Conservation (phyloP, 1,139 yeast species). For the Suzukiozyma palmioleophila region DNA sequence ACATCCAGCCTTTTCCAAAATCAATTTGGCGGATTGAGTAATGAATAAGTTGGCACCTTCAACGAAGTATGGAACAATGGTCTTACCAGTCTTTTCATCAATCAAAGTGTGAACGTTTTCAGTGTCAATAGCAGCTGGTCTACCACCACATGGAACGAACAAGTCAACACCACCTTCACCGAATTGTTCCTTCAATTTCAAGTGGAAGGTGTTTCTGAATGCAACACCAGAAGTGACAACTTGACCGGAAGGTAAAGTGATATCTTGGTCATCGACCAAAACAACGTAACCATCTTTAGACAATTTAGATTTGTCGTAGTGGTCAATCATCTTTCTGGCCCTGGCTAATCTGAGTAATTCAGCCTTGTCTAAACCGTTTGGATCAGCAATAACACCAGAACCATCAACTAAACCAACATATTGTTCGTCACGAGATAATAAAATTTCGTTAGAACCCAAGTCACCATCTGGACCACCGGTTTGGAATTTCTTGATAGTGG, state of each 20-base stretch:
- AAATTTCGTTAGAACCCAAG: constrained; percentile 91
- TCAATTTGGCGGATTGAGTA: constrained; percentile 88
- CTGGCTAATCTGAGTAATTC: constrained; percentile 80
- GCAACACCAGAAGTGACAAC: constrained; percentile 77
- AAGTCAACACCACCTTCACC: constrained; percentile 62
- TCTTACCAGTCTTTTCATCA: constrained; percentile 70
- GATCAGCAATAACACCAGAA: constrained; percentile 91
- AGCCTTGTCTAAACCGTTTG: constrained; percentile 75
- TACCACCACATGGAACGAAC: constrained; percentile 98
- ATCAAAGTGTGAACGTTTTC: constrained; percentile 73
- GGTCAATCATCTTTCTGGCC: constrained; percentile 69
- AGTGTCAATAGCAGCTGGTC: constrained; percentile 94
- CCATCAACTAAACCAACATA: constrained; percentile 94
- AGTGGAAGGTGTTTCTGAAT: constrained; percentile 91
- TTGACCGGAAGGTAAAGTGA: constrained; percentile 72
- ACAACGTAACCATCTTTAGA: constrained; percentile 76
- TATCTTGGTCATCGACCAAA: constrained; percentile 80
- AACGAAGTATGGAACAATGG: constrained; percentile 80
- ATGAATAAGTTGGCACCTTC: constrained; percentile 97
- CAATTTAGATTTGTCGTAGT: constrained; percentile 63
- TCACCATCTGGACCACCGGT: constrained; percentile 99
- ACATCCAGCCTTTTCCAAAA: constrained; percentile 82
- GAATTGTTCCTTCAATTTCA: constrained; percentile 61
- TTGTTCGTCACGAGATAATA: constrained; percentile 73
- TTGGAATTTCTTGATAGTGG: constrained; percentile 71